Conservation (phyloP, 495 filamentous ascomycete genomes). For the Penicillium alfredii region DNA sequence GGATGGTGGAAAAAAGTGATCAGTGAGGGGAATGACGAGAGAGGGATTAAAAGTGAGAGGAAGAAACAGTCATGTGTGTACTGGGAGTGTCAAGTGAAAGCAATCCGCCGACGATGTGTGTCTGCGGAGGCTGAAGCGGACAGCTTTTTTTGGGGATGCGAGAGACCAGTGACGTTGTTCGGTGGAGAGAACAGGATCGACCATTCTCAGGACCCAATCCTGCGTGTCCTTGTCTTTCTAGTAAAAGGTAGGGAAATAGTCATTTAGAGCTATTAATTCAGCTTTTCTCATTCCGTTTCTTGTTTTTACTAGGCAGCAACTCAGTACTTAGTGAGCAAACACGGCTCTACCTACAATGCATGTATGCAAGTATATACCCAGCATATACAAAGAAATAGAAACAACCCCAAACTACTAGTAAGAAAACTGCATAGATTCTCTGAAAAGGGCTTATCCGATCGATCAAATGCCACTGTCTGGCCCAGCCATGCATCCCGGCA, state of each 20-base stretch:
- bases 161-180: conserved; percentile 26
- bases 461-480: conserved; percentile 8
- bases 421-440: conserved; percentile 4
- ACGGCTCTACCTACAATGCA: no score
- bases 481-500: conserved; percentile 11
- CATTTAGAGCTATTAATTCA: no score
- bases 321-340: no score
- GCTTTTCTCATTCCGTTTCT: no score
- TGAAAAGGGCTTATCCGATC: background rate
- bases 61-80: conserved; percentile 2
- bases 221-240: no score
- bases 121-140: conserved; percentile 5
- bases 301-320: no score
- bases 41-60: background rate
- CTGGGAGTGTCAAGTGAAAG: background rate
- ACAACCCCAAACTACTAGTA: background rate
- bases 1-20: background rate
- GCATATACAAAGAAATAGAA: background rate
- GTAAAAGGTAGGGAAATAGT: no score
- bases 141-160: conserved; percentile 27
- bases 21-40: background rate
- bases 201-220: no score
- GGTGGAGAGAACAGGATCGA: conserved; percentile 11
- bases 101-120: no score
- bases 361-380: no score